Evolutionary conservation across 495 filamentous ascomycete species (phyloP).

Genomic region (Tuber microsphaerosporum): DNA sequence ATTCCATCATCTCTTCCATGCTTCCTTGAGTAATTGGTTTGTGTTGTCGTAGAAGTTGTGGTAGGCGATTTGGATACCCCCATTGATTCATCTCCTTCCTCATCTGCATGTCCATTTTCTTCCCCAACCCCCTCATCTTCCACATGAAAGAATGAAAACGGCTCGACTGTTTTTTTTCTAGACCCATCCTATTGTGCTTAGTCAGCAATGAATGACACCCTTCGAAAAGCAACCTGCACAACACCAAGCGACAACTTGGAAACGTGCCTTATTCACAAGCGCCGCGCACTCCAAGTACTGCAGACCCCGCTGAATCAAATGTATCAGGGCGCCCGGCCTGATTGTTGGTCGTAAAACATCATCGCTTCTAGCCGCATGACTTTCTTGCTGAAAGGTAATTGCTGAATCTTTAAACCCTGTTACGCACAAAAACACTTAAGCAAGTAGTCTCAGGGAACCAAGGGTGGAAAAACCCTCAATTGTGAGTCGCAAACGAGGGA

Average conservation of each 20-base stretch:
- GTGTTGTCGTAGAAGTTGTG: constrained; percentile 27
- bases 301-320: constrained; percentile 39
- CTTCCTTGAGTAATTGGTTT: constrained; percentile 39
- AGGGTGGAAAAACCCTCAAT: constrained; percentile 13
- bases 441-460: constrained; percentile 21
- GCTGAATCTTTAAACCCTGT: constrained; percentile 39
- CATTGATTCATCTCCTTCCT: constrained; percentile 37
- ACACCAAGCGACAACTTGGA: constrained; percentile 32
- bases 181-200: constrained; percentile 40
- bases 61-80: constrained; percentile 35
- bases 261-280: constrained; percentile 41
- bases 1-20: constrained; percentile 38
- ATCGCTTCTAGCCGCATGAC: constrained; percentile 30
- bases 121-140: constrained; percentile 40
- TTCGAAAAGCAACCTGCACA: constrained; percentile 17
- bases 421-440: constrained; percentile 32
- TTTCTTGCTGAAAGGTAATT: constrained; percentile 38
- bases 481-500: constrained; percentile 17
- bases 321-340: constrained; percentile 32
- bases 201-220: constrained; percentile 32
- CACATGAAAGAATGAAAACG: constrained; percentile 39
- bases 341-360: constrained; percentile 22
- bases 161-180: constrained; percentile 34
- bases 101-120: constrained; percentile 34
- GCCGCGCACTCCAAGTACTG: constrained; percentile 39